Percentiles rank a stretch among this genome's conserved stretches.
These are phyloP conservation scores for Linnemannia schmuckeri DNA, from an alignment of 192 early-diverging fungal species.

Conservation along the genomic window DNA sequence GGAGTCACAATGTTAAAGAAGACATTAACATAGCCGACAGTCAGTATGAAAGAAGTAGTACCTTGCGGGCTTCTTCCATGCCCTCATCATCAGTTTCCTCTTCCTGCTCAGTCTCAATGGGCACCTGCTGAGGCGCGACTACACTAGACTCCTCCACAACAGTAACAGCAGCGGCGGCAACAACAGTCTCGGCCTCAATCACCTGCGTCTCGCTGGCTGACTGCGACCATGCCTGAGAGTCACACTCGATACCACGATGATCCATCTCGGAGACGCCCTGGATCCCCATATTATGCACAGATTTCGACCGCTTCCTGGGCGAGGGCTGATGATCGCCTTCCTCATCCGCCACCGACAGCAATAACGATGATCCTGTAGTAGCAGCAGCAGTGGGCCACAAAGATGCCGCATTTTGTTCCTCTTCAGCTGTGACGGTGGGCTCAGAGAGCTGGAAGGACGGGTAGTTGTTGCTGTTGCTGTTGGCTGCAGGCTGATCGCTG, in stretches of 20 bases:
- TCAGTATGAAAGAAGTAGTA: background rate
- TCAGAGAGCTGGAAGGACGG: background rate
- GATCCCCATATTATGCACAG: background rate
- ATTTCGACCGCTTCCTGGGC: constrained; percentile 15
- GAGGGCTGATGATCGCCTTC: constrained; percentile 2
- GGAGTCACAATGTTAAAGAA: background rate
- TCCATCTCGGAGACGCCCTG: background rate
- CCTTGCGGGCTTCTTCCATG: constrained; percentile 35
- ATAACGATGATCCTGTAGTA: background rate
- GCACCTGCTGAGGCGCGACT: background rate
- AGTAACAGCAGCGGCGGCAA: background rate
- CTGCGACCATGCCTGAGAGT: background rate
- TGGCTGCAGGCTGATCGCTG: background rate
- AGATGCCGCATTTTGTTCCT: background rate
- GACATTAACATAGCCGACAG: background rate
- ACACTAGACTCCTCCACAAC: background rate
- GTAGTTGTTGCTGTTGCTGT: constrained; percentile 3
- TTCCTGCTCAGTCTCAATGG: background rate
- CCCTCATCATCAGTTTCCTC: constrained; percentile 16
- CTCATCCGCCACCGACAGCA: constrained; percentile 1
- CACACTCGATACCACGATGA: constrained; percentile 7
- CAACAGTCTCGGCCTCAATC: background rate
- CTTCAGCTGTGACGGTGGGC: background rate
- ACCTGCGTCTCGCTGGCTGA: background rate
- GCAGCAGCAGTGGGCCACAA: background rate